phyloP scores from a whole-genome alignment of 2,329 filamentous ascomycete species.

The Trichoderma gracile region DNA sequence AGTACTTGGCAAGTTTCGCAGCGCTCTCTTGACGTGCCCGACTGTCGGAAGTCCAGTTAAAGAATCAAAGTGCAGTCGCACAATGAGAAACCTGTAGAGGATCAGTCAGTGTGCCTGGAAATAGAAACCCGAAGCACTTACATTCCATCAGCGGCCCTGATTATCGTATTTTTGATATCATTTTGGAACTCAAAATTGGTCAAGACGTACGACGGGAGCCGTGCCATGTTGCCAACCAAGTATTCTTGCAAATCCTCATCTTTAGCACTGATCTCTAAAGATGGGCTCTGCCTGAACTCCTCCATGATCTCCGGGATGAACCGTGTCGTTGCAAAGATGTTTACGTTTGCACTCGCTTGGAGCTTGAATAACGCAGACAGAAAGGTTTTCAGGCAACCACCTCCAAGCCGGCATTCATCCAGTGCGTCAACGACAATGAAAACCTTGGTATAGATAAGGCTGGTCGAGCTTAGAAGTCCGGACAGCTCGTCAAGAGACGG shows the following conservation, averaged over 20 bases:
- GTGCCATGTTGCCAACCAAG: not conserved
- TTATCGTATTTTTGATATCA: not conserved
- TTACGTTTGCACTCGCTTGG: not conserved
- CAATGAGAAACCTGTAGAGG: constrained; percentile 6
- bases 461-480: not conserved
- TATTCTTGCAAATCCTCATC: constrained; percentile 19
- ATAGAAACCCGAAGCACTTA: not conserved
- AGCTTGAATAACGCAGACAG: constrained; percentile 1
- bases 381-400: not conserved
- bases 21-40: not conserved
- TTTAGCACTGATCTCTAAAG: not conserved
- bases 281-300: not conserved
- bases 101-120: not conserved
- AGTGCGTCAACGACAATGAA: constrained; percentile 20
- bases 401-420: constrained; percentile 1
- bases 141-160: not conserved
- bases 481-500: not conserved
- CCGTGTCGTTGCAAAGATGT: constrained; percentile 29
- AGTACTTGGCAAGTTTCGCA: not conserved
- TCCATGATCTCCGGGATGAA: not conserved
- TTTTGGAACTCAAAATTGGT: not conserved
- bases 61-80: not conserved
- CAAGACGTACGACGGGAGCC: not conserved
- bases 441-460: not conserved
- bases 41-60: not conserved